Conservation (phyloP, 129 eudicot genomes). For the Flaveria sonorensis region DNA sequence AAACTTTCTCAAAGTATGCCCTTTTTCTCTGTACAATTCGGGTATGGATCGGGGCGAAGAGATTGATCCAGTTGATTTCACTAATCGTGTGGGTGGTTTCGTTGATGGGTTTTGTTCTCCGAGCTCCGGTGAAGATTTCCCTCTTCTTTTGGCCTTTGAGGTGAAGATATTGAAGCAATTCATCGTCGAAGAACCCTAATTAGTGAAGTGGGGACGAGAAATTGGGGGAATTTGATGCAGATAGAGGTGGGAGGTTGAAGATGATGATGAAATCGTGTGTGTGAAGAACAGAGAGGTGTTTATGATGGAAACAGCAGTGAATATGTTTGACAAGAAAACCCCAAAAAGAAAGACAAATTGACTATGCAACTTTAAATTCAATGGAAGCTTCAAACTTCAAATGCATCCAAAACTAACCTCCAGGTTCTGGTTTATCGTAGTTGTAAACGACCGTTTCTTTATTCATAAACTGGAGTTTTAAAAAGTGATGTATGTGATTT, state of each 20-base stretch:
- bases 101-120: constrained; percentile 31
- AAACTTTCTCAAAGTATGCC: constrained; percentile 53
- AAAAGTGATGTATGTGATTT: too few relatives aligned
- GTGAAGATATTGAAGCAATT: constrained; percentile 57
- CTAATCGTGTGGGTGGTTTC: constrained; percentile 36
- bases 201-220: not conserved
- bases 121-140: constrained; percentile 60
- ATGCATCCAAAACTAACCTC: not conserved
- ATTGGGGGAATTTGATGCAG: not conserved
- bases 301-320: constrained; percentile 31
- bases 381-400: constrained; percentile 4
- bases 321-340: constrained; percentile 29
- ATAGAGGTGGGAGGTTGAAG: not conserved
- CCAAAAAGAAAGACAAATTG: constrained; percentile 21
- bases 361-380: constrained; percentile 12
- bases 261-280: not conserved
- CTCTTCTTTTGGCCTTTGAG: constrained; percentile 39
- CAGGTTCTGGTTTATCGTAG: too few relatives aligned
- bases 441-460: too few relatives aligned
- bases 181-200: constrained; percentile 41
- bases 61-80: constrained; percentile 62
- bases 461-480: too few relatives aligned
- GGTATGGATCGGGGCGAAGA: constrained; percentile 58
- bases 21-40: constrained; percentile 66
- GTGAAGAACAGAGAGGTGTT: not conserved